Base-by-base conservation (phyloP, 192 early-diverging fungal genomes). In the Helicostylum pulchrum region DNA sequence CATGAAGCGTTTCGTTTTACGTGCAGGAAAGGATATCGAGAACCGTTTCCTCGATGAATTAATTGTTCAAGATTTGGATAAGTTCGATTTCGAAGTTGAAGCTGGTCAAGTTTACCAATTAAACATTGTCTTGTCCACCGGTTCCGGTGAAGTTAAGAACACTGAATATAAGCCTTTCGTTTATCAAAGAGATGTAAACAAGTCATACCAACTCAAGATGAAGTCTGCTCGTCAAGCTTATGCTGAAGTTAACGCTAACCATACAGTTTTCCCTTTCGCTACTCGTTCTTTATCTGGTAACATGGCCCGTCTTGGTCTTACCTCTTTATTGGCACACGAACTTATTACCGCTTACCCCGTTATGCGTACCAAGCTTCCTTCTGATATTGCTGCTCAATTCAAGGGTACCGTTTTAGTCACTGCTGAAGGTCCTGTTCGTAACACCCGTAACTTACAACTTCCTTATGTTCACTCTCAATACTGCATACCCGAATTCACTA, bases 401-500 rank as follows among this genome's bases (percentile, higher is more conserved):
- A 89, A 91, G 78, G 69, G 79, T 49, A 91, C 90, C 0, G 82
- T 90, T 12, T 58, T 90, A 53, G 75, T 88, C 54, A 67, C 81
- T 54, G 68, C 87, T 45, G 77, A 76, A 4, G 84, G 85, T 23
- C 82, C 88, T 20, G 53, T 91, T 4, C 85, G 89, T 51, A 79
- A 92, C 43, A 94, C 91, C 3, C 78, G 73, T 21, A 47, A 82
- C 11, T 74, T 79, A 47, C 74, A 82, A 14, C 69, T 95, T 73
- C 91, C 94, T 36, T 94, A 86, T 74, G 86, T 94, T 8, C 85
- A 87, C 71, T 91, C 90, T 61, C 75, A 80, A 42, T 83, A 82
- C 42, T 67, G 64, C n/a, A 78, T 93, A 45, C 74, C 66, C 51
- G 43, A 62, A 34, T 19, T 43, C 47, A 68, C 69, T 11, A 45